A percentile compares a stretch with the other conserved stretches of the same genome.
Evolutionary conservation across 371 early-diverging fungal genomes (phyloP).

Genomic region (Blastocladiella emersonii): DNA sequence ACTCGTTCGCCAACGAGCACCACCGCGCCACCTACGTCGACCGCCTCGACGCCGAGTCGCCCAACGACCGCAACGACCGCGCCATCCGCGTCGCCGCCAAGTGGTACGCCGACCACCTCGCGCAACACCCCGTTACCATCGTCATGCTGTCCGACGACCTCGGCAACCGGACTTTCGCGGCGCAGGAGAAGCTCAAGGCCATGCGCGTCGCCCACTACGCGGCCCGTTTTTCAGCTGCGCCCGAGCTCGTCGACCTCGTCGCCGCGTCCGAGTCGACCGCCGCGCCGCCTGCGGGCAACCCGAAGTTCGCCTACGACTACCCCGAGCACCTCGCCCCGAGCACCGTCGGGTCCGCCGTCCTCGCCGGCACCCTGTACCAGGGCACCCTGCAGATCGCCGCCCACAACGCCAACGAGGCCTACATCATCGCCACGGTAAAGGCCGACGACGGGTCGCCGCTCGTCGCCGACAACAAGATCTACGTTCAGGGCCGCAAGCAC

Average conservation of each 20-base stretch:
- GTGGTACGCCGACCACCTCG: constrained; percentile 72
- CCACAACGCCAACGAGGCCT: constrained; percentile 81
- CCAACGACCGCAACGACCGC: constrained; percentile 88
- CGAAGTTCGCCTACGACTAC: not conserved
- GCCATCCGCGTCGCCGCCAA: constrained; percentile 71
- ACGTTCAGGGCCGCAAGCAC: constrained; percentile 63
- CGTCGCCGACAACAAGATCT: constrained; percentile 37
- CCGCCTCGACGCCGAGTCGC: constrained; percentile 58
- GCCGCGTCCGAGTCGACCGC: constrained; percentile 16
- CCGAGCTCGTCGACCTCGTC: constrained; percentile 81
- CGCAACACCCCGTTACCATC: constrained; percentile 24
- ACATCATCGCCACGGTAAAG: constrained; percentile 55
- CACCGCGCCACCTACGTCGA: constrained; percentile 79
- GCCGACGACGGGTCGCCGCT: constrained; percentile 31
- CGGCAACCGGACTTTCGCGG: constrained; percentile 63
- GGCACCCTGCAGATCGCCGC: constrained; percentile 64
- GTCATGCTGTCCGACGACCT: constrained; percentile 79
- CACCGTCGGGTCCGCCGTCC: constrained; percentile 72
- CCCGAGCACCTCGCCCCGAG: constrained; percentile 47
- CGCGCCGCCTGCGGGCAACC: not conserved
- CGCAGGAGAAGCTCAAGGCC: constrained; percentile 41
- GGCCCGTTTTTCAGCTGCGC: constrained; percentile 26
- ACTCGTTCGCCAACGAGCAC: constrained; percentile 88
- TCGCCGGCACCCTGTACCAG: constrained; percentile 60
- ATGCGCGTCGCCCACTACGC: constrained; percentile 40